phyloP scores from a whole-genome alignment of 2,329 filamentous ascomycete species.

The Trichoderma sp. region DNA sequence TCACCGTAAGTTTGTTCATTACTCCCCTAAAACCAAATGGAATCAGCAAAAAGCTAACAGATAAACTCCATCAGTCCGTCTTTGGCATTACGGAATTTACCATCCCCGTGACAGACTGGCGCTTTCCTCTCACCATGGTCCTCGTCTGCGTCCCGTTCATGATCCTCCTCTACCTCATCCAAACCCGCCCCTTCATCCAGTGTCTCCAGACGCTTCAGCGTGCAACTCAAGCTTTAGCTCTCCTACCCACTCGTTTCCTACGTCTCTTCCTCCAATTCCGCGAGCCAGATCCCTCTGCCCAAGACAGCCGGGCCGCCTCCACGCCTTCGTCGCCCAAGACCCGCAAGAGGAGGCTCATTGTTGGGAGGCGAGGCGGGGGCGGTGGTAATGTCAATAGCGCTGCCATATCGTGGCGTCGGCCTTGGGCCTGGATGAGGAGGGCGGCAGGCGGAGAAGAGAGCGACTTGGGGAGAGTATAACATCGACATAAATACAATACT shows the following conservation, averaged over 20 bases:
- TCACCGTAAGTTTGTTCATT: conserved; percentile 44
- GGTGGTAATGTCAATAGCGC: neutral
- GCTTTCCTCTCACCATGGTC: conserved; percentile 61
- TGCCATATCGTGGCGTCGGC: neutral
- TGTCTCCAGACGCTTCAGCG: conserved; percentile 27
- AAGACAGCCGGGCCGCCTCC: neutral
- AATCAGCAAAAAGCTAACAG: neutral
- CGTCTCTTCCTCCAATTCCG: neutral
- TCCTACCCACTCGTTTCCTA: neutral
- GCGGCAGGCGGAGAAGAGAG: neutral
- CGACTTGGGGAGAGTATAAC: conserved; percentile 16
- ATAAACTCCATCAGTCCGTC: conserved; percentile 42
- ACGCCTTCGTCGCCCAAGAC: conserved; percentile 5
- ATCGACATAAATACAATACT: neutral
- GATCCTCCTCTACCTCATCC: conserved; percentile 47
- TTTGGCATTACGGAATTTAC: conserved; percentile 55
- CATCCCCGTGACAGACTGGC: conserved; percentile 45
- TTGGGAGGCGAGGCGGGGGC: conserved; percentile 14
- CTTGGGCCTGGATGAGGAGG: conserved; percentile 13
- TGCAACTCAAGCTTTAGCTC: neutral
- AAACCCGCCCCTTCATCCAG: conserved; percentile 42
- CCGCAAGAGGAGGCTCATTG: conserved; percentile 26
- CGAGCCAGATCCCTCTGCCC: neutral
- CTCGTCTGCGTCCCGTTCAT: conserved; percentile 59
- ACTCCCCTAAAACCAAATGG: neutral